phyloP scores from a whole-genome alignment of 768 basidiomycete species.

The Auricularia heimuer region DNA sequence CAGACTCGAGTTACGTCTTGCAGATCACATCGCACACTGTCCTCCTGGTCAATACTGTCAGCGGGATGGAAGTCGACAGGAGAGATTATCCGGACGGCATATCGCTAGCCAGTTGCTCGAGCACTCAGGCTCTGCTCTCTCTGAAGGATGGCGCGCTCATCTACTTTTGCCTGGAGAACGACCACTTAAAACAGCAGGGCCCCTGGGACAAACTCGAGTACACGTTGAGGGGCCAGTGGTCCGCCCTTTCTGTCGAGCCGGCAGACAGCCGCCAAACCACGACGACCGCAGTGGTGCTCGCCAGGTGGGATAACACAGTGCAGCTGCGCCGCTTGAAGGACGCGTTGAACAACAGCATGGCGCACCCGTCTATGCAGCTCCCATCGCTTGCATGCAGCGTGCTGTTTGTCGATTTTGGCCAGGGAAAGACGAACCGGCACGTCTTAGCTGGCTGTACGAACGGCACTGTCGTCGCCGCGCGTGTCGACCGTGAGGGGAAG shows the following conservation, averaged over 20 bases:
- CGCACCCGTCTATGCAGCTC: background rate
- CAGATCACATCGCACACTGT: slow-evolving; percentile 62
- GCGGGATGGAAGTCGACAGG: slow-evolving; percentile 15
- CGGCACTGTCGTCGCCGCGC: background rate
- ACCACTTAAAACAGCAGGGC: background rate
- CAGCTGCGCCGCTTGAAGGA: background rate
- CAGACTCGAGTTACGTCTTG: slow-evolving; percentile 46
- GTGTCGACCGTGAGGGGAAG: background rate
- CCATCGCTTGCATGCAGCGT: background rate
- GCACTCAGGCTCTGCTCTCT: background rate
- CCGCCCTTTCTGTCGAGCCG: too few species aligned
- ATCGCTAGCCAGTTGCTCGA: background rate
- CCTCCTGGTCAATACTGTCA: slow-evolving; percentile 39
- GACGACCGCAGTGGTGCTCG: background rate
- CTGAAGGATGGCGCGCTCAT: background rate
- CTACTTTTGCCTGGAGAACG: background rate
- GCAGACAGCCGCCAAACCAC: background rate
- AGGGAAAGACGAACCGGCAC: background rate
- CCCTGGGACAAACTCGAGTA: background rate
- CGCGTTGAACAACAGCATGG: background rate
- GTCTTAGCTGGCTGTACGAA: background rate
- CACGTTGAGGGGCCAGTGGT: background rate
- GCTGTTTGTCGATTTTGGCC: background rate
- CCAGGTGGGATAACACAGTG: background rate
- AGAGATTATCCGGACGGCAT: background rate